Evolutionary conservation across 805 yeast genomes (phyloP).

Genomic region (Sugiyamaella chiloensis): DNA sequence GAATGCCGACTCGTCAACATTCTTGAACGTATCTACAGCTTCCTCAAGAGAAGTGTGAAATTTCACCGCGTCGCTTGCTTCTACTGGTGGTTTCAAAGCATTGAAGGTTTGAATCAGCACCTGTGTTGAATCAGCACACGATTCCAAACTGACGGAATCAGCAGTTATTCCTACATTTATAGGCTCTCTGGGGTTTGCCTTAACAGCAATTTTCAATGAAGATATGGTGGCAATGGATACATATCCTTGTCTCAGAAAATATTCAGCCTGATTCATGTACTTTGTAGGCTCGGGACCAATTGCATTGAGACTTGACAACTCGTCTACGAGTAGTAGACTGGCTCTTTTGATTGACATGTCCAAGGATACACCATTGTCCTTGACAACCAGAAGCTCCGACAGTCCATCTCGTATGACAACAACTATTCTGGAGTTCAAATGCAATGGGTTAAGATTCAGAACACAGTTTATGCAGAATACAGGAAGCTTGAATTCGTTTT

Average conservation of each 20-base stretch:
- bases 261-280: slow-evolving; percentile 13
- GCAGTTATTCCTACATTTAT: slow-evolving; percentile 24
- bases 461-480: slow-evolving; percentile 48
- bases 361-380: slow-evolving; percentile 34
- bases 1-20: slow-evolving; percentile 40
- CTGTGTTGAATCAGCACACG: slow-evolving; percentile 82
- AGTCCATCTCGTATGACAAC: slow-evolving; percentile 54
- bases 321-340: slow-evolving; percentile 62
- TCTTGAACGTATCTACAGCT: slow-evolving; percentile 42
- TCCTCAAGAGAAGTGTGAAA: slow-evolving; percentile 41
- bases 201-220: slow-evolving; percentile 26
- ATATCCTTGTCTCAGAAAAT: slow-evolving; percentile 49
- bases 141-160: slow-evolving; percentile 27
- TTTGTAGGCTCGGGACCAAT: slow-evolving; percentile 29
- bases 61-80: slow-evolving; percentile 54
- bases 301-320: slow-evolving; percentile 36
- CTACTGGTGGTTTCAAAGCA: slow-evolving; percentile 70
- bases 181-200: not conserved
- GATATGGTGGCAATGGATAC: slow-evolving; percentile 46
- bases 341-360: slow-evolving; percentile 50
- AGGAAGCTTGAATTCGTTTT: slow-evolving; percentile 17
- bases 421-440: slow-evolving; percentile 52
- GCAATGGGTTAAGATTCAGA: slow-evolving; percentile 61
- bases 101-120: slow-evolving; percentile 62
- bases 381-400: slow-evolving; percentile 44